Base-by-base conservation (phyloP, 371 early-diverging fungal genomes). In the Mucor racemosus region DNA sequence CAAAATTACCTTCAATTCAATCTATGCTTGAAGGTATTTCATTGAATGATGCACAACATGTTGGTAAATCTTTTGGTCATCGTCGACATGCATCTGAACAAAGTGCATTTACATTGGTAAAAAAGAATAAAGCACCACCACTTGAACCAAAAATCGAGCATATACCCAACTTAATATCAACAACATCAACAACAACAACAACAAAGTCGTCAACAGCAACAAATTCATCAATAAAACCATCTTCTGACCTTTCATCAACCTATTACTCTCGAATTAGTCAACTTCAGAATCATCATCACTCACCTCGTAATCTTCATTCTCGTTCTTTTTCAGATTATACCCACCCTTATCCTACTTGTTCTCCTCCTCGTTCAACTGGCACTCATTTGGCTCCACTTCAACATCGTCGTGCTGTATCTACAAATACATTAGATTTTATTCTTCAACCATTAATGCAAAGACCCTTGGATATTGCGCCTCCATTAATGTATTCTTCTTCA, bases 311-410 rank as follows among this genome's bases (percentile, higher is more conserved):
- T 56, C 65, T 76, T 55, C 83, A 83, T 62, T 67, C 80, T n/a
- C 78, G 83, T 14, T 83, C 84, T 19, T 78, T 68, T 46, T 83
- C 84, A 39, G 80, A 83, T 62, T 77, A 78, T 65, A 77, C 80
- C 39, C 84, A 83, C 55, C 80, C 83, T 54, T 83, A 79, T 67
- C 60, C 65, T 60, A 19, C 75, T 58, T 41, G 68, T 33, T 60
- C 65, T 7, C 64, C 64, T 33, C 62, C 67, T 54, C 68, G 48
- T 48, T 36, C 62, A 39, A 66, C 34, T 14, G 74, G 62, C 14
- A 33, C 57, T 41, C 62, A 26, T 33, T 46, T 66, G 58, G 72
- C 60, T 38, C 69, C 68, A 21, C 60, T 59, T 38, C 36, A 75
- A 59, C 82, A 81, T 66, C 77, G 82, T 33, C 77, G 79, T 34